Conservation (phyloP, 192 early-diverging fungal genomes). For the Backusella circina region DNA sequence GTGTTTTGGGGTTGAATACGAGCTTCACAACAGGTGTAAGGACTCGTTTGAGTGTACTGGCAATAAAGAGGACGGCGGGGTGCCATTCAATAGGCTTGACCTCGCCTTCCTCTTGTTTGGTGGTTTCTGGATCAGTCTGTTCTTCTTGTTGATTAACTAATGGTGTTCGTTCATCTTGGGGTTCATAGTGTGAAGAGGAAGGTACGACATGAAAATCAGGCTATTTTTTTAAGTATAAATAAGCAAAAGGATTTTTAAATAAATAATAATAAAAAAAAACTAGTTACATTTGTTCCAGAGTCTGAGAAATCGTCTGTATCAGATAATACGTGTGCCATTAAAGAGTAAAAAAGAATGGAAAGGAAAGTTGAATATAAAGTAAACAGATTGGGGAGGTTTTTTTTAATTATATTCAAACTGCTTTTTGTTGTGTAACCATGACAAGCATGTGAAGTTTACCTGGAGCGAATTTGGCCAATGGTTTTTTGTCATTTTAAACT, state of each 20-base stretch:
- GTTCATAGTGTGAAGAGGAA: constrained; percentile 5
- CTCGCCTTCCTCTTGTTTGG: not conserved
- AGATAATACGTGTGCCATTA: not conserved
- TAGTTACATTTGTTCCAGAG: not conserved
- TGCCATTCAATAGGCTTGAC: constrained; percentile 20
- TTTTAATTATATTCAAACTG: not conserved
- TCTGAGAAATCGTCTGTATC: constrained; percentile 15
- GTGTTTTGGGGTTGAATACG: constrained; percentile 21
- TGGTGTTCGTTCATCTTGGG: constrained; percentile 2
- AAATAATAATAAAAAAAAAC: not conserved
- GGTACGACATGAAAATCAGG: constrained; percentile 13
- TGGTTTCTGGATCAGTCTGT: not conserved
- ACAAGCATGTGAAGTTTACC: not conserved
- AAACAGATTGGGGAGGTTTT: not conserved
- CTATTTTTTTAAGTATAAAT: constrained; percentile 3
- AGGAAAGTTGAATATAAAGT: not conserved
- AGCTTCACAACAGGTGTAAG: constrained; percentile 18
- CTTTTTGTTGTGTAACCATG: not conserved
- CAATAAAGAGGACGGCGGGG: constrained; percentile 3
- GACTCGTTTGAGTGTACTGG: not conserved
- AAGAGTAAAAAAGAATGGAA: not conserved
- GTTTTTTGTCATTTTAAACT: not conserved
- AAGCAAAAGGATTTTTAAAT: not conserved
- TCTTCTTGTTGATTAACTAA: not conserved
- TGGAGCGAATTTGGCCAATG: not conserved